Evolutionary conservation across 2,329 filamentous ascomycete genomes (phyloP), one percentile per base, ranked within the genome.

Genomic region (Remersonia thermophila): DNA sequence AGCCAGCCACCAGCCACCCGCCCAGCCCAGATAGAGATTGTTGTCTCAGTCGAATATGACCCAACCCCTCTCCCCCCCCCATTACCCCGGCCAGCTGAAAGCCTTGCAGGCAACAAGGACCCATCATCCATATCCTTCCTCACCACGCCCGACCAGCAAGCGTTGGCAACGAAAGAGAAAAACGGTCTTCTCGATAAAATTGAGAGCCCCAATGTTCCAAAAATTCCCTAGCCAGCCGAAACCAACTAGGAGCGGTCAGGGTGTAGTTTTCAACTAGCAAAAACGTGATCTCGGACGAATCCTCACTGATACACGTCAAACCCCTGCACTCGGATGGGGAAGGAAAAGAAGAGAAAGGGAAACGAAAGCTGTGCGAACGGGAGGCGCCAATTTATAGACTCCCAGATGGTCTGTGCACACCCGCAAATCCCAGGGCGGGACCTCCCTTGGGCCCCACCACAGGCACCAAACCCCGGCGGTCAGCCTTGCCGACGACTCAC

Each of bases 191-290:
- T 45, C 51, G 50, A 60, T 40, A 47, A 47, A 51, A 57, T 55
- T 53, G 53, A 23, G 9, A 23, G 20, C 9, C 20, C 20, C 20
- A 9, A 9, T 23, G 16, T 67, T 71, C 64, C 79, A 84, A 85
- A 85, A 79, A 85, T 85, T 85, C 80, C 79, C 69, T 71, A 65
- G 63, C 73, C 71, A 70, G 67, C 71, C 65, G 66, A 69, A 72
- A 71, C 77, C 74, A 72, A 70, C 52, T 63, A 69, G 67, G 67
- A 86, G 80, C 69, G 69, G 80, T 83, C 80, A 81, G 73, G 69
- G 67, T 50, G 67, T 82, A 83, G 79, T 82, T 83, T 82, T 82
- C 79, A 83, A 83, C 78, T 82, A 84, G 80, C 80, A 84, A 83
- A 82, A 83, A 83, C 71, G 72, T 73, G 71, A 73, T 75, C 78